Conservation (phyloP, 2,329 filamentous ascomycete genomes). For the Esteya vermicola region DNA sequence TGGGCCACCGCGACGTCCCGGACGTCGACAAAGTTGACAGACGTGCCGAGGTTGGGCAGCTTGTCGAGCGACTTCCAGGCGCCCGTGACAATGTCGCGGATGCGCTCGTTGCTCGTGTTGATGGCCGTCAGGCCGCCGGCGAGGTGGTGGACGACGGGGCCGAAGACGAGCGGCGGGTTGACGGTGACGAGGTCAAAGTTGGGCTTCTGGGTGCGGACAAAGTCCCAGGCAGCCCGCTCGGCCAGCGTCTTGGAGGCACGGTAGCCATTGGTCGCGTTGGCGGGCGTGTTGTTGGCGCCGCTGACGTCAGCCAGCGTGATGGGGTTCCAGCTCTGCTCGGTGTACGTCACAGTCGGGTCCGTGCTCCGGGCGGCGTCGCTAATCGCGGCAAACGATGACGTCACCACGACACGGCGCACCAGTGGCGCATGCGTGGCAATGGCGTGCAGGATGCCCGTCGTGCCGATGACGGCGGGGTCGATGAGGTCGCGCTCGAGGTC, state of each 20-base stretch:
- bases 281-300: conserved; percentile 7
- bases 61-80: conserved; percentile 25
- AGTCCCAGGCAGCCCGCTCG: conserved; percentile 38
- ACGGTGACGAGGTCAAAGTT: conserved; percentile 37
- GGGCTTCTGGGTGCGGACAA: conserved; percentile 27
- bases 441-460: conserved; percentile 57
- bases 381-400: conserved; percentile 41
- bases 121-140: conserved; percentile 24
- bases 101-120: conserved; percentile 19
- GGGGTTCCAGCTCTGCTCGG: conserved; percentile 34
- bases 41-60: conserved; percentile 25
- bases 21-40: conserved; percentile 39
- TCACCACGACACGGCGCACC: conserved; percentile 59
- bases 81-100: conserved; percentile 31
- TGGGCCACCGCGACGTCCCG: conserved; percentile 40
- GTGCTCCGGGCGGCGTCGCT: conserved; percentile 21
- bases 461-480: conserved; percentile 43
- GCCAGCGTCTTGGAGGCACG: conserved; percentile 38
- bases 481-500: conserved; percentile 39
- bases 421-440: conserved; percentile 41
- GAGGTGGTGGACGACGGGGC: conserved; percentile 35
- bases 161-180: conserved; percentile 40
- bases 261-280: conserved; percentile 25
- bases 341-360: conserved; percentile 24
- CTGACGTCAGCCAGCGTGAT: conserved; percentile 25